Base-by-base conservation (phyloP, 2,329 filamentous ascomycete species). In the Bipolaris sorokiniana region DNA sequence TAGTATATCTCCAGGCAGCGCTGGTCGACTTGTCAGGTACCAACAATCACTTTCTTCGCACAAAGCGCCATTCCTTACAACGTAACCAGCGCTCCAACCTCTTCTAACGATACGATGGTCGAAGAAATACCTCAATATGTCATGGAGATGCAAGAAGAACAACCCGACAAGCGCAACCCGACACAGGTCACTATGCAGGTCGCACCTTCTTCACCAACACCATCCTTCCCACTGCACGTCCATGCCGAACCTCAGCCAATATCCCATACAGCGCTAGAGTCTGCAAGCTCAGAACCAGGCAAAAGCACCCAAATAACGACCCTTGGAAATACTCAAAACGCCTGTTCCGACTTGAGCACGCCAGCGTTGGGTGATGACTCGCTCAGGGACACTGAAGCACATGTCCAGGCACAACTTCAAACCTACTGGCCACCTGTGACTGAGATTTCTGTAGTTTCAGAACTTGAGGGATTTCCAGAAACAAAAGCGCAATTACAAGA, bases 121-220 rank as follows among this genome's bases (percentile, higher is more conserved):
- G n/a, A 33, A 26, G 26, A 11, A 15, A 45, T n/a, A 26, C 23
- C 11, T 10, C n/a, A 18, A 45, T 4, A 15, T 3, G 23, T 28
- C 15, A 5, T 18, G 26, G 7, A 31, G 3, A 45, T 16, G n/a
- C 22, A 18, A 45, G 23, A 31, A 3, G n/a, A 45, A n/a, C n/a
- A 28, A 15, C 9, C 41, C 15, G 20, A 11, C n/a, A 18, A 13
- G 15, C 26, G 23, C 42, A 16, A 18, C 26, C 34, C 54, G 42
- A 13, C 26, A 15, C 34, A 52, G 54, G 20, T 36, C 11, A 41
- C 37, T 15, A 36, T 41, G 36, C 26, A 51, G 48, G 48, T 47
- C 54, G 54, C 54, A 44, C 42, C 48, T 52, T 18, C 54, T 51
- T 13, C 34, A 48, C 18, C 31, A 5, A 23, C 31, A 10, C 20